Base-by-base conservation (phyloP, 1,284 basidiomycete species). In the Xerocomus minutiporus region DNA sequence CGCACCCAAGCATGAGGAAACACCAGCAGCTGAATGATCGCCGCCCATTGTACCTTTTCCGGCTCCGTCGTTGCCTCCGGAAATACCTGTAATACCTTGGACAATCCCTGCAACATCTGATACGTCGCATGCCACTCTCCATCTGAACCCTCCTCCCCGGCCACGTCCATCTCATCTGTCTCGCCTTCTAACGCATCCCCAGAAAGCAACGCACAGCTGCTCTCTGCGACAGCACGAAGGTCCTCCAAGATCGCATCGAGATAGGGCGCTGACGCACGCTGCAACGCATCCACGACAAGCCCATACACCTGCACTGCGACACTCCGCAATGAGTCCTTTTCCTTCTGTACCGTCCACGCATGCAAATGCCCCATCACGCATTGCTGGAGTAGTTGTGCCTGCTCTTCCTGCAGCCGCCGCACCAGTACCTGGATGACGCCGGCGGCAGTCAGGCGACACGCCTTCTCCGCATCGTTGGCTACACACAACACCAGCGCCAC, bases 1-100 rank as follows among this genome's bases (percentile, higher is more conserved):
- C 95, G 86, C 1, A 97, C 93, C 96, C 95, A 98, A 4, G 91
- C 83, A 71, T 99, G 96, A 11, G 95, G 94, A 72, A 88, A 97
- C 8, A 91, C 76, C 3, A 98, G 78, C 62, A 91, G 83, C 0
- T 76, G 64, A 17, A 83, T 74, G 40, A 97, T 75, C 0, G 75
- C 67, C 20, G 72, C 61, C 93, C 93, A 96, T 3, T 76, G 69
- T 2, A 91, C 70, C 48, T 70, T 72, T 44, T 50, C 54, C 1
- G 52, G 32, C 36, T 52, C 60, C 46, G 51, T 55, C 43, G 57
- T 61, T 46, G 76, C 61, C 28, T 79, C 74, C 0, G 86, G 81
- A 54, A 83, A 79, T 1, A 81, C 71, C 29, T 79, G 79, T 32
- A 89, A 67, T 11, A 87, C 69, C 66, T 92, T 93, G 34, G 76